Conservation (phyloP, 805 yeast species). For the Saccharomycopsis fodiens region DNA sequence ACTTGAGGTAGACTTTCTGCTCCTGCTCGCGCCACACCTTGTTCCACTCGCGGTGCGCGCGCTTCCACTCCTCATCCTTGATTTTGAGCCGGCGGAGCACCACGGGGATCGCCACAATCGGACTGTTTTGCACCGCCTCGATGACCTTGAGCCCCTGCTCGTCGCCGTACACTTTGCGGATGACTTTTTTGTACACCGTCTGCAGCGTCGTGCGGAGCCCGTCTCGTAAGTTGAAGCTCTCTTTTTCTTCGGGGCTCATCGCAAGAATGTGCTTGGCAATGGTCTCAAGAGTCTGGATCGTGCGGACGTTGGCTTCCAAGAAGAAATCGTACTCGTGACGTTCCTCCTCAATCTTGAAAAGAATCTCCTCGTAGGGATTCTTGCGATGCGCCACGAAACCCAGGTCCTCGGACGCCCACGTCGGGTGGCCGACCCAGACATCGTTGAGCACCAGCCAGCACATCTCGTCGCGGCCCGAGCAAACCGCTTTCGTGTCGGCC, state of each 20-base stretch:
- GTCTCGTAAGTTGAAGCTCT: conserved; percentile 79
- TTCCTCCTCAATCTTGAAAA: conserved; percentile 94
- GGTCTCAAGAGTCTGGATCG: conserved; percentile 92
- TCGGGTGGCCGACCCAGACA: conserved; percentile 99
- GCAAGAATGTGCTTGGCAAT: conserved; percentile 89
- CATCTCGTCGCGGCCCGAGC: conserved; percentile 82
- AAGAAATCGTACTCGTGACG: conserved; percentile 94
- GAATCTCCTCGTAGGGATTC: conserved; percentile 93
- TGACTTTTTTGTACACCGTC: conserved; percentile 89
- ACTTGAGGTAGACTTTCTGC: conserved; percentile 87
- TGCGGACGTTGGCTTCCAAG: conserved; percentile 90
- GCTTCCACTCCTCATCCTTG: conserved; percentile 98
- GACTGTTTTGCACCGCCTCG: conserved; percentile 91
- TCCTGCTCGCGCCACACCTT: conserved; percentile 99
- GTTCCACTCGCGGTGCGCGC: conserved; percentile 98
- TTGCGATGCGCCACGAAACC: conserved; percentile 98
- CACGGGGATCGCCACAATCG: conserved; percentile 91
- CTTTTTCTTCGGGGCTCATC: conserved; percentile 88
- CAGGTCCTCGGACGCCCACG: conserved; percentile 99
- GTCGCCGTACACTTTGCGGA: conserved; percentile 86
- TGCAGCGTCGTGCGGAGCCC: conserved; percentile 88
- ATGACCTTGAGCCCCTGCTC: conserved; percentile 95
- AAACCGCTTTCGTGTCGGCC: conserved; percentile 76
- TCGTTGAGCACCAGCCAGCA: conserved; percentile 90
- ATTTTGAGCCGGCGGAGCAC: conserved; percentile 89